These are phyloP conservation scores for Tetrahymena elliotti DNA, from an alignment of 73 alveolate species.

Conservation along the genomic window DNA sequence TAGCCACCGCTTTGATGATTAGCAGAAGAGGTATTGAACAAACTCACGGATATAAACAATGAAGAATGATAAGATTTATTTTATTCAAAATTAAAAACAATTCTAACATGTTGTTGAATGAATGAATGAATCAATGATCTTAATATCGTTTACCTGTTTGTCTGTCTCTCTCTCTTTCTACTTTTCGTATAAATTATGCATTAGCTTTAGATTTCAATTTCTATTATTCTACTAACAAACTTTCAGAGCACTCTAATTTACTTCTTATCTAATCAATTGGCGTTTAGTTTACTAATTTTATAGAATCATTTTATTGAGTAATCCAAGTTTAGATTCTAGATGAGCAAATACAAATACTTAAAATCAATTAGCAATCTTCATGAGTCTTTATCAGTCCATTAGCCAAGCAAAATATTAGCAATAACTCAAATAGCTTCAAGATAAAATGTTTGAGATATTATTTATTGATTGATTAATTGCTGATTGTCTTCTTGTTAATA, in stretches of 20 bases:
- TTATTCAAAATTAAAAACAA: neutral
- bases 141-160: neutral
- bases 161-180: neutral
- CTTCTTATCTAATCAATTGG: neutral
- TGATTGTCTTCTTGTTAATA: no score
- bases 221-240: neutral
- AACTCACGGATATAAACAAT: neutral
- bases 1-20: neutral
- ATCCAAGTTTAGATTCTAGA: neutral
- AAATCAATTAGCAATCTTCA: no score
- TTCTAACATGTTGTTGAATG: neutral
- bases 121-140: neutral
- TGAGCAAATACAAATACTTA: no score
- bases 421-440: no score
- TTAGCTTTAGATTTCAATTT: neutral
- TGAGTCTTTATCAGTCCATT: no score
- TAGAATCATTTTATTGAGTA: neutral
- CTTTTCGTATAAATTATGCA: neutral
- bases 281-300: neutral
- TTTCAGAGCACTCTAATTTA: neutral
- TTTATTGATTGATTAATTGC: no score
- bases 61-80: neutral
- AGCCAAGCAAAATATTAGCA: no score
- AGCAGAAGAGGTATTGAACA: neutral
- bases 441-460: no score